Evolutionary conservation across 257 asterid species (phyloP).

Genomic region (Lavandula angustifolia): DNA sequence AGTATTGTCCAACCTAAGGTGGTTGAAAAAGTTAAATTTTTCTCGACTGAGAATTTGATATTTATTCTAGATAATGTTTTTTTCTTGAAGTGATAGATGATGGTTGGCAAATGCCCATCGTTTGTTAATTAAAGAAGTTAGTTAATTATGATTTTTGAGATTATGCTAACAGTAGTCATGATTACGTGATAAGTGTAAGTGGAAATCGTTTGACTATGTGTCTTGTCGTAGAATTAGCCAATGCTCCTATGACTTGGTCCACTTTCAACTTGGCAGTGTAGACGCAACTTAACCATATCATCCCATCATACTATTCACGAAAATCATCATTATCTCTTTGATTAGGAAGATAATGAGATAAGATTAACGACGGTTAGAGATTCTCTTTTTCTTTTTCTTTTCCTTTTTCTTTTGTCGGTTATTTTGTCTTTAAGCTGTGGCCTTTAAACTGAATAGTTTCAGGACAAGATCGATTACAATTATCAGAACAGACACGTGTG

Average conservation of each 20-base stretch:
- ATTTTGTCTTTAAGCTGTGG: slow-evolving; percentile 25
- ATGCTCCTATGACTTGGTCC: slow-evolving; percentile 30
- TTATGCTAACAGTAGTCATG: slow-evolving; percentile 17
- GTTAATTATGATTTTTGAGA: not conserved
- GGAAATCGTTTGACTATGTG: slow-evolving; percentile 22
- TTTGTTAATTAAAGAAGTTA: not conserved
- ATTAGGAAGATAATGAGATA: slow-evolving; percentile 24
- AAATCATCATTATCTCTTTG: slow-evolving; percentile 24
- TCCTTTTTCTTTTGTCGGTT: slow-evolving; percentile 21
- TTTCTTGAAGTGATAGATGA: slow-evolving; percentile 17
- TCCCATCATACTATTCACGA: not conserved
- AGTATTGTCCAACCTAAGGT: too few species aligned
- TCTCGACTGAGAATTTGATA: too few species aligned
- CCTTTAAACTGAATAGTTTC: slow-evolving; percentile 17
- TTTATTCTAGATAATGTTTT: too few species aligned
- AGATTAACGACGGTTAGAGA: slow-evolving; percentile 8
- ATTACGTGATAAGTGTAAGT: slow-evolving; percentile 12
- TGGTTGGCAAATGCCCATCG: not conserved
- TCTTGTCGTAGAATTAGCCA: not conserved
- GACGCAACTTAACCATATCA: slow-evolving; percentile 12
- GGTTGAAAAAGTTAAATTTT: too few species aligned
- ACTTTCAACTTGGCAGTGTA: slow-evolving; percentile 1
- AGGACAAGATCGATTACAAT: not conserved
- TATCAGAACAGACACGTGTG: slow-evolving; percentile 12
- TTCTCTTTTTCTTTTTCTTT: not conserved